phyloP scores from a whole-genome alignment of 169 alveolate species.

The Eimeria acervulina region DNA sequence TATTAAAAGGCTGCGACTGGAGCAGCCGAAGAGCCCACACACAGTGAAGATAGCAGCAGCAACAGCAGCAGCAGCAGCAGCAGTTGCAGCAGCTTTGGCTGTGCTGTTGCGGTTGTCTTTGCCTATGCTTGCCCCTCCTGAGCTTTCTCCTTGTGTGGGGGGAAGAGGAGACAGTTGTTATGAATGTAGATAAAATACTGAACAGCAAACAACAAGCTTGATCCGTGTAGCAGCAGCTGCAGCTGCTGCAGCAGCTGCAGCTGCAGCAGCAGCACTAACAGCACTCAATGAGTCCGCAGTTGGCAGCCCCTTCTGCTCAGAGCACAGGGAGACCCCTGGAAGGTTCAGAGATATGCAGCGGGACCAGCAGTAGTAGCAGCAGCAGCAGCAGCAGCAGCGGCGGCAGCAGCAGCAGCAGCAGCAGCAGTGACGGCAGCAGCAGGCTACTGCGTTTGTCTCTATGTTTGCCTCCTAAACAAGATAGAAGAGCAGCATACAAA shows the following conservation, averaged over 20 bases:
- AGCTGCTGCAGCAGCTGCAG: constrained; percentile 20
- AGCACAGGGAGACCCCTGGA: too few species aligned
- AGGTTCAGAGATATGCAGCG: too few species aligned
- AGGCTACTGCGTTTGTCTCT: too few species aligned
- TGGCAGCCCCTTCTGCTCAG: too few species aligned
- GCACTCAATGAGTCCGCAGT: not conserved
- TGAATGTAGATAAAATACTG: too few species aligned
- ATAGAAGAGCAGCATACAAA: too few species aligned
- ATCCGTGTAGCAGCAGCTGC: not conserved
- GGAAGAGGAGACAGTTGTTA: not conserved
- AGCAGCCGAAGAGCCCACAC: not conserved
- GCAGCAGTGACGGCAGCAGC: too few species aligned
- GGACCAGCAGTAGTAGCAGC: too few species aligned
- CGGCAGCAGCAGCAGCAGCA: too few species aligned
- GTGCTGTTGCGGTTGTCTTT: not conserved
- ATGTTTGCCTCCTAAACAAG: too few species aligned
- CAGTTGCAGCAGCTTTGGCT: not conserved
- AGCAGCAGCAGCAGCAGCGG: too few species aligned
- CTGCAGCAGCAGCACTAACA: constrained; percentile 1
- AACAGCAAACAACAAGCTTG: not conserved
- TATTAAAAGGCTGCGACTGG: not conserved
- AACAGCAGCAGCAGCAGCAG: constrained; percentile 12
- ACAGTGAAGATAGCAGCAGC: not conserved
- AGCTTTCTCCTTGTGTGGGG: not conserved
- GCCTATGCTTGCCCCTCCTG: not conserved